A percentile compares a stretch with the other conserved stretches of the same genome.
Evolutionary conservation across 345 rosid species (phyloP).

Genomic region (Eucalyptus erythrocorys): DNA sequence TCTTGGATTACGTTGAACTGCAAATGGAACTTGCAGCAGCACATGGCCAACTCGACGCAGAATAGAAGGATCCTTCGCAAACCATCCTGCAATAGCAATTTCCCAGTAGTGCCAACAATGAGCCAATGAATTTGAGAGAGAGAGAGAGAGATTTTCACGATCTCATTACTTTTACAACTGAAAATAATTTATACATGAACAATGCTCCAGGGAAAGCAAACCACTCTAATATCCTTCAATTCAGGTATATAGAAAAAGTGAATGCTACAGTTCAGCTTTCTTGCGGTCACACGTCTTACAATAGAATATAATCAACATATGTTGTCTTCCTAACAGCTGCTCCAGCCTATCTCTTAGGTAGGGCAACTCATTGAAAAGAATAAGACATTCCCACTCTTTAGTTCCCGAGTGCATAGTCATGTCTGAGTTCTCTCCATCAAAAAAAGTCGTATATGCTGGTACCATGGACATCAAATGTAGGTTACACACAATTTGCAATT

Average conservation of each 20-base stretch:
- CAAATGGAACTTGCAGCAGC: conserved; percentile 81
- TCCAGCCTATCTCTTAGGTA: background rate
- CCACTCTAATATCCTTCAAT: background rate
- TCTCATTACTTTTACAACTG: background rate
- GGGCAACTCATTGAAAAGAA: background rate
- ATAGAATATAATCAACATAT: background rate
- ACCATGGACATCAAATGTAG: background rate
- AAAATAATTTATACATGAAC: background rate
- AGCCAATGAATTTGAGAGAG: background rate
- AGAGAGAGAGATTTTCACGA: background rate
- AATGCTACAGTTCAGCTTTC: background rate
- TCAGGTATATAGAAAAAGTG: background rate
- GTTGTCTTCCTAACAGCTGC: background rate
- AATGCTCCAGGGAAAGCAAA: background rate
- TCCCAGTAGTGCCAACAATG: background rate
- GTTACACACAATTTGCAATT: background rate
- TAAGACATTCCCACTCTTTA: background rate
- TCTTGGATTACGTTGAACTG: conserved; percentile 67
- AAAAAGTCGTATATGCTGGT: background rate
- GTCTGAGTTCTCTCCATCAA: background rate
- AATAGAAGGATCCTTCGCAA: conserved; percentile 78
- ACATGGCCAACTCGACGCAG: conserved; percentile 80
- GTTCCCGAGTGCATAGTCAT: background rate
- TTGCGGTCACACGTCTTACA: background rate
- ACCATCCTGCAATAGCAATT: conserved; percentile 57